phyloP scores from a whole-genome alignment of 176 grass and related monocot species.

The Carex parvula region DNA sequence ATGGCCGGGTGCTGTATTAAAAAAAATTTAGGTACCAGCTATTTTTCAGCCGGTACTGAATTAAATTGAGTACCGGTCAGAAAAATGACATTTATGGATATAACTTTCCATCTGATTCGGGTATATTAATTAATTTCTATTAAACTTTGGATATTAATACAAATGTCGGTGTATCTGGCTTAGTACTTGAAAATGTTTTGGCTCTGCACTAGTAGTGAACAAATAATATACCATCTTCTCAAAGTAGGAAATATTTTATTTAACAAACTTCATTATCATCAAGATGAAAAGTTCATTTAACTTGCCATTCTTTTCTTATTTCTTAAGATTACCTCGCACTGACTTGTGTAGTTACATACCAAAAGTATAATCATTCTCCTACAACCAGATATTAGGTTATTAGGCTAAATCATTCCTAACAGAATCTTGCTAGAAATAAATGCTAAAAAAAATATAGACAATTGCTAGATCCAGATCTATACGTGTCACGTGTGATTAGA shows the following conservation, averaged over 20 bases:
- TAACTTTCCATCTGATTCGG: too few species aligned
- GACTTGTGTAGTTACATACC: not conserved
- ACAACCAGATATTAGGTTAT: not conserved
- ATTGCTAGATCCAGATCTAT: conserved; percentile 10
- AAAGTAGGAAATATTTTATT: not conserved
- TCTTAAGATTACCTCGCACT: not conserved
- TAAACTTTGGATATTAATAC: too few species aligned
- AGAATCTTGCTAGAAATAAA: not conserved
- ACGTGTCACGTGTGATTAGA: not conserved
- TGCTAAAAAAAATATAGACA: not conserved
- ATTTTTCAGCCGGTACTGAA: too few species aligned
- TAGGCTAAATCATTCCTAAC: not conserved
- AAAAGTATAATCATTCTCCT: not conserved
- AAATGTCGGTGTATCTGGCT: too few species aligned
- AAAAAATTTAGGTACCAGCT: too few species aligned
- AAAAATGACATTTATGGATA: too few species aligned
- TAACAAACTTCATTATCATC: not conserved
- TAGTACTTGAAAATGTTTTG: not conserved
- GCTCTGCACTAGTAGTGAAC: not conserved
- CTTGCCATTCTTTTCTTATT: not conserved
- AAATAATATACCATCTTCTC: conserved; percentile 3
- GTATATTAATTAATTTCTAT: too few species aligned
- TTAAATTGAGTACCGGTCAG: too few species aligned
- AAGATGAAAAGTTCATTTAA: not conserved
- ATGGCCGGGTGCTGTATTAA: too few species aligned